Conservation (phyloP, 495 filamentous ascomycete species). For the Cryomyces antarcticus region DNA sequence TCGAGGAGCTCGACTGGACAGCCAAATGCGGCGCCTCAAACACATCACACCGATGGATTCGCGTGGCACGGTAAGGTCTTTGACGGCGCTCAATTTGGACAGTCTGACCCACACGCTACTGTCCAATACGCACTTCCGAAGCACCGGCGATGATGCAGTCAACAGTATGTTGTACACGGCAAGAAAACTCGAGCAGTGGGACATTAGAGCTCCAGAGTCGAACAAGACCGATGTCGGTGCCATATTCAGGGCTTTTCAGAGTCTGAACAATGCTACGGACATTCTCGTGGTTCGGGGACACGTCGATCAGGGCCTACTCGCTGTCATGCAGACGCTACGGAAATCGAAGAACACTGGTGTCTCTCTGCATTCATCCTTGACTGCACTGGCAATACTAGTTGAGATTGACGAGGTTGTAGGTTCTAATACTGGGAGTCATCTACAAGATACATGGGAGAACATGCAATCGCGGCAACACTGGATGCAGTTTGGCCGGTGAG, state of each 20-base stretch:
- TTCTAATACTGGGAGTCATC: slow-evolving; percentile 31
- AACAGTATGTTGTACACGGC: slow-evolving; percentile 65
- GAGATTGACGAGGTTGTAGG: slow-evolving; percentile 64
- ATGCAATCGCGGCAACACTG: slow-evolving; percentile 48
- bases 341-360: slow-evolving; percentile 14
- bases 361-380: slow-evolving; percentile 41
- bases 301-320: background rate
- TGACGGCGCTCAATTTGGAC: slow-evolving; percentile 45
- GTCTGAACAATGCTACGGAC: slow-evolving; percentile 46
- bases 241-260: slow-evolving; percentile 62
- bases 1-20: slow-evolving; percentile 80
- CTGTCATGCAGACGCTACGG: background rate
- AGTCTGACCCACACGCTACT: slow-evolving; percentile 55
- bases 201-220: slow-evolving; percentile 51
- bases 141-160: slow-evolving; percentile 26
- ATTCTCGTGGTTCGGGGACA: background rate
- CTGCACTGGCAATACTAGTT: slow-evolving; percentile 54
- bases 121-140: slow-evolving; percentile 30
- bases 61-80: slow-evolving; percentile 34
- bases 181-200: slow-evolving; percentile 78
- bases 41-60: slow-evolving; percentile 18
- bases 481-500: slow-evolving; percentile 62
- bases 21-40: slow-evolving; percentile 39
- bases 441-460: slow-evolving; percentile 38
- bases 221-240: slow-evolving; percentile 41